Percentiles rank a stretch among this genome's conserved stretches.
These are phyloP conservation scores for Gynochthodes officinalis DNA, from an alignment of 257 asterid genomes.

Conservation along the genomic window DNA sequence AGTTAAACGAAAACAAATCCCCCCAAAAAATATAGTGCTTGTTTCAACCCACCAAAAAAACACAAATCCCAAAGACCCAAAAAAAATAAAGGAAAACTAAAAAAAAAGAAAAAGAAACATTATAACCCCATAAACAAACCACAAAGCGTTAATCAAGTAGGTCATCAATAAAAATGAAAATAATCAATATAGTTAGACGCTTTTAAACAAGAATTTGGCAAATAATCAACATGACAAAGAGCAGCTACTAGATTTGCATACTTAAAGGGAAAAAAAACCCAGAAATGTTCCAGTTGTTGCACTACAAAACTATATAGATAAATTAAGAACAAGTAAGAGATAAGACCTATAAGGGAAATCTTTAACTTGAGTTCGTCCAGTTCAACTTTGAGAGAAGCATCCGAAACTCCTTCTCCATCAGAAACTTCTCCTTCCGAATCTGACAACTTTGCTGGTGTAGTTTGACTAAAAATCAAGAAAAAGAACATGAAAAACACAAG, in stretches of 20 bases:
- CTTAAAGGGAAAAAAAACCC: background rate
- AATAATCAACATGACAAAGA: background rate
- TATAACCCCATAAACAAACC: background rate
- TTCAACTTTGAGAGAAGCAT: conserved; percentile 27
- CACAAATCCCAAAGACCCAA: no score
- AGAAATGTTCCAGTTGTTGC: no score
- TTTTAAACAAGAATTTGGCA: background rate
- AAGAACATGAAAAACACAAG: conserved; percentile 20
- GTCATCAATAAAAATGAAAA: background rate
- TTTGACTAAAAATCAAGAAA: conserved; percentile 12
- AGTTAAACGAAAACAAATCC: no score
- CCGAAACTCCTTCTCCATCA: conserved; percentile 13
- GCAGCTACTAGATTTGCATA: background rate
- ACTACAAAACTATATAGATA: no score
- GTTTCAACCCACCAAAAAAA: background rate
- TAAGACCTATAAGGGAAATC: conserved; percentile 37
- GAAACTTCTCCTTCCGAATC: conserved; percentile 7
- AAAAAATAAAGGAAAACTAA: background rate
- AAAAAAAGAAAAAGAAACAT: background rate
- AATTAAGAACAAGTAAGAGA: background rate
- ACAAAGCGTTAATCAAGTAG: background rate
- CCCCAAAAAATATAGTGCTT: no score
- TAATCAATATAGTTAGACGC: background rate
- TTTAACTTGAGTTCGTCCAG: conserved; percentile 38
- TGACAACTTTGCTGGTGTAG: conserved; percentile 11